Percentiles rank a stretch among this genome's conserved stretches.
These are phyloP conservation scores for Agrocybe chaxingu DNA, from an alignment of 768 basidiomycete species.

Conservation along the genomic window DNA sequence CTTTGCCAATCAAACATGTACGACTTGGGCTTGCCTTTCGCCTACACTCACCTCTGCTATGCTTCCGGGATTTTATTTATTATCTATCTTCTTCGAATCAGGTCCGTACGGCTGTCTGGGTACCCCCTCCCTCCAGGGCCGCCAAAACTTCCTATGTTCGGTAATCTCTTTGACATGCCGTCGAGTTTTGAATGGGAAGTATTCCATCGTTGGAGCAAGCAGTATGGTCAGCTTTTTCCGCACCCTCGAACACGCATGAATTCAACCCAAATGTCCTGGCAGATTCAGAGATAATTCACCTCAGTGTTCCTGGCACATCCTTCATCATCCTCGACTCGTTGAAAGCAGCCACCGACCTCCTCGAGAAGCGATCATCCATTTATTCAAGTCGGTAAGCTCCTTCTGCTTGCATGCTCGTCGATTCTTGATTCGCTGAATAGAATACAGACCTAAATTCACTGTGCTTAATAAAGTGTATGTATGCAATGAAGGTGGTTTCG, in stretches of 20 bases:
- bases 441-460: slow-evolving; percentile 12
- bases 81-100: not conserved
- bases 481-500: not conserved
- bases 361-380: slow-evolving; percentile 20
- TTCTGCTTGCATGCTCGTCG: not conserved
- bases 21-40: no score
- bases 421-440: not conserved
- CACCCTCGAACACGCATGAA: not conserved
- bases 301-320: slow-evolving; percentile 14
- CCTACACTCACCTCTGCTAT: no score
- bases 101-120: slow-evolving; percentile 8
- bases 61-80: not conserved
- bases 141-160: slow-evolving; percentile 37
- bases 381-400: slow-evolving; percentile 17
- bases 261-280: not conserved
- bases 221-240: slow-evolving; percentile 26
- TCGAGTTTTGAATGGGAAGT: slow-evolving; percentile 37
- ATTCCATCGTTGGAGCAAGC: slow-evolving; percentile 36
- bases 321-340: slow-evolving; percentile 20
- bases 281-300: slow-evolving; percentile 21
- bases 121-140: slow-evolving; percentile 39
- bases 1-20: no score
- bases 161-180: slow-evolving; percentile 42
- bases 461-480: slow-evolving; percentile 17
- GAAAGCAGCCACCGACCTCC: slow-evolving; percentile 15